phyloP scores from a whole-genome alignment of 2,329 filamentous ascomycete species.

The Aspergillus tanneri region DNA sequence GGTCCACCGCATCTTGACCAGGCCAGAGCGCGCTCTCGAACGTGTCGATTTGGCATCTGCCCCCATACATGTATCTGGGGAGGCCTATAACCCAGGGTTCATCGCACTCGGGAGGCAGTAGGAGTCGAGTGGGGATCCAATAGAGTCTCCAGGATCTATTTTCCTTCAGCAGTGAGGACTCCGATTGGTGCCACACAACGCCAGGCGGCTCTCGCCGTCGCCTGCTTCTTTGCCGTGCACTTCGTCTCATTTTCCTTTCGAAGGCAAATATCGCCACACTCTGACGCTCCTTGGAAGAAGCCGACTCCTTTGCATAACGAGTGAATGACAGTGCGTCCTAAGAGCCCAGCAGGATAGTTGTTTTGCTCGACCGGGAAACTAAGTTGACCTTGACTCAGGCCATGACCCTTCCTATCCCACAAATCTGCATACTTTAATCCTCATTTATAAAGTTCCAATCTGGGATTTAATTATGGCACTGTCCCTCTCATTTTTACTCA shows the following conservation, averaged over 20 bases:
- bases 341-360: no score
- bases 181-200: slow-evolving; percentile 21
- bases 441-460: not conserved
- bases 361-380: not conserved
- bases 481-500: not conserved
- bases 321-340: no score
- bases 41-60: not conserved
- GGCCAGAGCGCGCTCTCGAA: not conserved
- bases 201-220: slow-evolving; percentile 9
- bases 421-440: not conserved
- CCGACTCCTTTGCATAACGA: not conserved
- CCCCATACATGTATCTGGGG: not conserved
- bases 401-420: not conserved
- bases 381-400: not conserved
- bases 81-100: slow-evolving; percentile 1
- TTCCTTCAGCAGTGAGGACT: slow-evolving; percentile 16
- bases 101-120: not conserved
- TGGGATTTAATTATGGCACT: not conserved
- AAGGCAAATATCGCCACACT: not conserved
- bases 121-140: slow-evolving; percentile 22
- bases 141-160: slow-evolving; percentile 23
- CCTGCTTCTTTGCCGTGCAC: slow-evolving; percentile 11
- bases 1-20: not conserved
- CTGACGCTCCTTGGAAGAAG: not conserved
- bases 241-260: slow-evolving; percentile 1